Base-by-base conservation (phyloP, 2,329 filamentous ascomycete species). In the Pseudopyricularia cyperi region DNA sequence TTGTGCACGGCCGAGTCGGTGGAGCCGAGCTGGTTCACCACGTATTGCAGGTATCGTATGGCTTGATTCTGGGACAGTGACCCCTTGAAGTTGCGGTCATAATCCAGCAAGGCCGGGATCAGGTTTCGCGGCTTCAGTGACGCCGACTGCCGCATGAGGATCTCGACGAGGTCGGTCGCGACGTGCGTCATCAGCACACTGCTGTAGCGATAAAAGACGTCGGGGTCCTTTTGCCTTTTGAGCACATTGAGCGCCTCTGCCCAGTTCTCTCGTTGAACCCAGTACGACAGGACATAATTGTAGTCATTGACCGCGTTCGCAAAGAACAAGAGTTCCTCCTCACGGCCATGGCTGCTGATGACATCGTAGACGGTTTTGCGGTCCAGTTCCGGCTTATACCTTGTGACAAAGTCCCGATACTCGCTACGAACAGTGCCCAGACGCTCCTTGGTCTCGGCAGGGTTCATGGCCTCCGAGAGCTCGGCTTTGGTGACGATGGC, bases 181-280 rank as follows among this genome's bases (percentile, higher is more conserved):
- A 83, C 83, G 63, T 96, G 87, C 15, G 83, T 85, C 85, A 98
- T 95, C 48, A 98, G 77, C n/a, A 97, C 90, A 61, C 85, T 95
- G 71, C 89, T 93, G 66, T 97, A 96, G 56, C 88, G 85, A 72
- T 97, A 97, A 68, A 97, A 98, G 46, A 95, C 87, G 50, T 95
- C 89, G 0, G 88, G 80, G 50, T 95, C 87, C 5, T 84, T 95
- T 68, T 98, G 93, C 66, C 87, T 89, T 70, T 96, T 95, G 51
- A 98, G 74, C 39, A 97, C 89, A 52, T 81, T 79, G 57, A 98
- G 73, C 2, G 89, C 89, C 60, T 96, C 89, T 4, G 73, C 70
- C 93, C 93, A 98, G 59, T 87, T 81, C 68, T 97, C 93, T 54
- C 91, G 79, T 67, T 97, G 93, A 17, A 97, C 85, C 93, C 93